Evolutionary conservation across 228 moss, liverwort and hornwort genomes (phyloP).

Genomic region (Sphagnum magellanicum): DNA sequence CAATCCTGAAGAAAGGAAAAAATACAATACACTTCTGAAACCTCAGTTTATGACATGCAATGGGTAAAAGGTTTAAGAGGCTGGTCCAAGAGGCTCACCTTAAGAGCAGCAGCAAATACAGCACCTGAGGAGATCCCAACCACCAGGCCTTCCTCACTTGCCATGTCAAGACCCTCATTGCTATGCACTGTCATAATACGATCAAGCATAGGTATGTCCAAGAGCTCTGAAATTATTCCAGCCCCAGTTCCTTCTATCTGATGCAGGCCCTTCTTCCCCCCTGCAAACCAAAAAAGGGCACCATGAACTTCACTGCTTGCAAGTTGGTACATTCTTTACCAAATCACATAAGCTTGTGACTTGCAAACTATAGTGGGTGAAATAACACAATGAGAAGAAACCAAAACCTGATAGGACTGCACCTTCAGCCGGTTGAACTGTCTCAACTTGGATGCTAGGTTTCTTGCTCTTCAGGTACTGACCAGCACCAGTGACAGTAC

Average conservation of each 20-base stretch:
- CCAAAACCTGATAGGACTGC: conserved; percentile 59
- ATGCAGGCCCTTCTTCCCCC: conserved; percentile 61
- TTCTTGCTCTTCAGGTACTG: conserved; percentile 64
- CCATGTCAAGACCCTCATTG: conserved; percentile 22
- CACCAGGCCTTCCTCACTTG: conserved; percentile 45
- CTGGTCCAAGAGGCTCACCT: conserved; percentile 10
- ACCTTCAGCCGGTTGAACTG: conserved; percentile 73
- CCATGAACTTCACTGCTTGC: too few species aligned
- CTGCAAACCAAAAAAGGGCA: conserved; percentile 18
- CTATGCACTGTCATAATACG: conserved; percentile 22
- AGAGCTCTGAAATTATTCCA: conserved; percentile 48
- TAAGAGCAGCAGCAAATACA: conserved; percentile 33
- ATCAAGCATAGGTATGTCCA: conserved; percentile 36
- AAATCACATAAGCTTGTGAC: too few species aligned
- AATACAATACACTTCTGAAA: background rate
- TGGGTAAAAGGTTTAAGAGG: too few species aligned
- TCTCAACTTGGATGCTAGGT: conserved; percentile 38
- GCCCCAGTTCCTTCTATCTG: conserved; percentile 65
- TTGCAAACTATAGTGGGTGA: too few species aligned
- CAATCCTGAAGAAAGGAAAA: background rate
- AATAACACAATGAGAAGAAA: too few species aligned
- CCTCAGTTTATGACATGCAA: background rate
- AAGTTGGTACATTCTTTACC: too few species aligned
- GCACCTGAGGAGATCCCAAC: conserved; percentile 56
- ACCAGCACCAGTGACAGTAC: conserved; percentile 61